A percentile compares a stretch with the other conserved stretches of the same genome.
Conservation (phyloP, 257 asterid species). For the Rauvolfia tetraphylla region DNA sequence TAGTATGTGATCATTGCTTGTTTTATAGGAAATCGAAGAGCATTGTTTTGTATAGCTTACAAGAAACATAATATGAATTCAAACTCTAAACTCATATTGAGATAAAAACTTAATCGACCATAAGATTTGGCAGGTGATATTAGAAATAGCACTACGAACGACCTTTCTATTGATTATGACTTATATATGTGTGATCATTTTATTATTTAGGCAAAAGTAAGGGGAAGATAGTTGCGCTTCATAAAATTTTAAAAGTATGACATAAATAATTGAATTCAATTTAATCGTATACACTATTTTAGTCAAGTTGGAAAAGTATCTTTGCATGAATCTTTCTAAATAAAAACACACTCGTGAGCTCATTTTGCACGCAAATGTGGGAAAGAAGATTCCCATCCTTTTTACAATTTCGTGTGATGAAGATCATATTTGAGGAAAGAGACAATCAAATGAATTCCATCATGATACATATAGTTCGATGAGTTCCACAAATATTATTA, state of each 20-base stretch:
- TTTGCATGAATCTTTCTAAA: background rate
- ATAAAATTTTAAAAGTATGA: background rate
- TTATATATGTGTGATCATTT: background rate
- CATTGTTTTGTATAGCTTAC: too few relatives aligned
- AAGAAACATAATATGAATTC: too few relatives aligned
- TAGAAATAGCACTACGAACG: background rate
- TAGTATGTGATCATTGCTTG: too few relatives aligned
- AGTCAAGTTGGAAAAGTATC: background rate
- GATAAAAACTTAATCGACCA: too few relatives aligned
- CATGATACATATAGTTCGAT: background rate
- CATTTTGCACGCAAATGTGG: background rate
- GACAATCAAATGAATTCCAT: background rate
- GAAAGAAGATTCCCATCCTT: background rate
- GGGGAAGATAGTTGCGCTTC: background rate
- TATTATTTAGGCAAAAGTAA: background rate
- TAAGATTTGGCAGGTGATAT: too few relatives aligned
- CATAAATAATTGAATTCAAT: background rate
- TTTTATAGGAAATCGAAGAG: too few relatives aligned
- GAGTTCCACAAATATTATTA: background rate
- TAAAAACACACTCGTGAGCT: background rate
- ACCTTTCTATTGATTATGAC: background rate
- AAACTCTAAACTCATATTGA: background rate
- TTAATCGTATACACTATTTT: background rate
- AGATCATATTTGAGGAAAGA: background rate
- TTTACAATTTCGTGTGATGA: background rate